Evolutionary conservation across 352 stramenopile species (phyloP).

Genomic region (Elongisporangium undulatum): DNA sequence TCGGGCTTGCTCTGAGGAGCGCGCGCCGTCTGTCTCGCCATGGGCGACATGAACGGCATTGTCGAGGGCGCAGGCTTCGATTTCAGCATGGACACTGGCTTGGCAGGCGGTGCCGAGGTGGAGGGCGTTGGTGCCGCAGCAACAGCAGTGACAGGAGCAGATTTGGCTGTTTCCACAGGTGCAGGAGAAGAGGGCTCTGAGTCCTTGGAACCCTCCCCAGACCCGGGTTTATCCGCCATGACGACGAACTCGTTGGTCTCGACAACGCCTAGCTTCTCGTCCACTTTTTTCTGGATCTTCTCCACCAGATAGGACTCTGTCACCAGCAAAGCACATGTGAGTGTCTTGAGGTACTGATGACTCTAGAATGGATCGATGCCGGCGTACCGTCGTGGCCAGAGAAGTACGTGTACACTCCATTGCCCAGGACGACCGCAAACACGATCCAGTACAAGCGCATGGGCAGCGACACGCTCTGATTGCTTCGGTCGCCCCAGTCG

Average conservation of each 20-base stretch:
- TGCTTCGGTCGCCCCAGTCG: constrained; percentile 67
- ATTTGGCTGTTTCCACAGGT: constrained; percentile 3
- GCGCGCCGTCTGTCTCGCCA: constrained; percentile 4
- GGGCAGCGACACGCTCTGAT: constrained; percentile 51
- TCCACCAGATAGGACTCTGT: constrained; percentile 46
- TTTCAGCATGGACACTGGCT: constrained; percentile 16
- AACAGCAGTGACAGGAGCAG: neutral
- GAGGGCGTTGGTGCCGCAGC: neutral
- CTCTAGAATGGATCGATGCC: neutral
- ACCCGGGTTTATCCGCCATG: constrained; percentile 10
- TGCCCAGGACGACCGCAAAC: constrained; percentile 50
- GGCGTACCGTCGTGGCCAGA: constrained; percentile 35
- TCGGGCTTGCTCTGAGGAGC: constrained; percentile 29
- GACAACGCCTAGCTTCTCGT: constrained; percentile 40
- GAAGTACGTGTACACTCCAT: constrained; percentile 57
- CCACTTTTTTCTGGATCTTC: constrained; percentile 47
- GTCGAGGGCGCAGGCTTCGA: constrained; percentile 9
- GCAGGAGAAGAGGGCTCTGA: neutral
- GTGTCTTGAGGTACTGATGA: neutral
- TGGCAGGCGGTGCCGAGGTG: neutral
- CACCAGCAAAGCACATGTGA: neutral
- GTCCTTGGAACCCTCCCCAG: neutral
- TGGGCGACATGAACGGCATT: constrained; percentile 34
- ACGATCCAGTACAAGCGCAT: constrained; percentile 76
- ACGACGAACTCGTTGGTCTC: constrained; percentile 42